These are phyloP conservation scores for Dioscorea zingiberensis DNA, from an alignment of 106 monocot species.

Conservation along the genomic window DNA sequence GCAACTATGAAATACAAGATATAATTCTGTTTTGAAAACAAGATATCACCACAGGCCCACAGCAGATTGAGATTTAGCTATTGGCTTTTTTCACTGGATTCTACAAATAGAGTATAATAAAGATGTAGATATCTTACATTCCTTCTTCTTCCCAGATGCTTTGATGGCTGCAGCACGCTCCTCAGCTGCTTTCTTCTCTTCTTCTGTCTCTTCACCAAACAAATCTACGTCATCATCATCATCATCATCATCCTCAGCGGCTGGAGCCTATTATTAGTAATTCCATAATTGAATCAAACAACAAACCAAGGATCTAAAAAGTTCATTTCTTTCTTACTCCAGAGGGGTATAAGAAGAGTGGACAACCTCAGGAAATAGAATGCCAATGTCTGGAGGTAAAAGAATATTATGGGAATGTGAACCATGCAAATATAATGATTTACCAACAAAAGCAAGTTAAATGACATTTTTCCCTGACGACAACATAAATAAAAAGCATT, in stretches of 20 bases:
- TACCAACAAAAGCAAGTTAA: too few species aligned
- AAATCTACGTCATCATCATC: too few species aligned
- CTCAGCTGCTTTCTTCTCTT: not conserved
- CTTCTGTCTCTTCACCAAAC: not conserved
- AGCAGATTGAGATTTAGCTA: too few species aligned
- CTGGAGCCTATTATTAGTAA: slow-evolving; percentile 31
- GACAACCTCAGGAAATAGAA: not conserved
- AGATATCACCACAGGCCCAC: not conserved
- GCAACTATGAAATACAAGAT: not conserved
- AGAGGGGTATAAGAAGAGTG: not conserved
- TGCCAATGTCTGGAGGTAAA: not conserved
- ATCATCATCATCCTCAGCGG: slow-evolving; percentile 2
- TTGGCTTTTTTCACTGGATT: too few species aligned
- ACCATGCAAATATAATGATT: too few species aligned
- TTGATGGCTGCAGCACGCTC: not conserved
- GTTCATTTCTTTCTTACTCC: not conserved
- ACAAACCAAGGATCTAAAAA: not conserved
- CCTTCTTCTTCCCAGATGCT: not conserved
- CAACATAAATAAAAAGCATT: not conserved
- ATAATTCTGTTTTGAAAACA: not conserved
- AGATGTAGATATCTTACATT: slow-evolving; percentile 17
- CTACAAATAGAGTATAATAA: not conserved
- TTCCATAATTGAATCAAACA: not conserved
- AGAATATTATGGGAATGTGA: too few species aligned
- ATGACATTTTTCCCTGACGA: not conserved